These are phyloP conservation scores for Penicillium sp. DNA, from an alignment of 2,329 filamentous ascomycete genomes.

Conservation along the genomic window DNA sequence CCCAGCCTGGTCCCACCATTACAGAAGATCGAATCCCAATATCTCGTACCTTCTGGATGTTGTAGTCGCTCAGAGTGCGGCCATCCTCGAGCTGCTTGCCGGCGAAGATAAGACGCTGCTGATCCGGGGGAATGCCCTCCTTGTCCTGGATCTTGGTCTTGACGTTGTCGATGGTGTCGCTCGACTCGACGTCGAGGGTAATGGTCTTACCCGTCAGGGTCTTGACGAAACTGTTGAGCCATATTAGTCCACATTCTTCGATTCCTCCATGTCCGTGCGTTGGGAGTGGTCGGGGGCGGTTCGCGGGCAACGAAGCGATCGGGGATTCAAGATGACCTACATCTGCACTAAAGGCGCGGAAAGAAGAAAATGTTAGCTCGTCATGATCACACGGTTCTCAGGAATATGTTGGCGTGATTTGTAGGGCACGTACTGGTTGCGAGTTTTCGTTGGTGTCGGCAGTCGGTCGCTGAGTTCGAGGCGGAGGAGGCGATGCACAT, in stretches of 20 bases:
- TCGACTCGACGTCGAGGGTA: constrained; percentile 98
- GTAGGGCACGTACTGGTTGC: constrained; percentile 44
- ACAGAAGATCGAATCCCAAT: constrained; percentile 7
- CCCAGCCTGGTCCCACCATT: constrained; percentile 6
- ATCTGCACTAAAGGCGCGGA: constrained; percentile 69
- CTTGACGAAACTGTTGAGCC: constrained; percentile 82
- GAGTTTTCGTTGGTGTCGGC: constrained; percentile 44
- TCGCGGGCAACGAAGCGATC: constrained; percentile 25
- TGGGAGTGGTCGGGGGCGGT: constrained; percentile 19
- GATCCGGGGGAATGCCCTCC: constrained; percentile 96
- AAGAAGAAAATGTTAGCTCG: constrained; percentile 47
- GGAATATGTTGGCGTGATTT: constrained; percentile 9
- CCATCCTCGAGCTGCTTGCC: constrained; percentile 99
- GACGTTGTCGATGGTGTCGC: constrained; percentile 99
- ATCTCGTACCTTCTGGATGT: constrained; percentile 88
- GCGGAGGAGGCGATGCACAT: constrained; percentile 37
- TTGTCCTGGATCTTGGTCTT: constrained; percentile 99
- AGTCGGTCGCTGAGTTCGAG: constrained; percentile 39
- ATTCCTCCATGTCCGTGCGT: constrained; percentile 19
- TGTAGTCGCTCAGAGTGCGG: constrained; percentile 95
- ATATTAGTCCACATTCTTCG: constrained; percentile 24
- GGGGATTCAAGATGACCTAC: constrained; percentile 54
- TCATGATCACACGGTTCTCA: constrained; percentile 13
- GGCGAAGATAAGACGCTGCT: constrained; percentile 98
- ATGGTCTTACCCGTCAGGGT: constrained; percentile 99